Conservation (phyloP, 2,329 filamentous ascomycete species). For the Aspergillus sp. region DNA sequence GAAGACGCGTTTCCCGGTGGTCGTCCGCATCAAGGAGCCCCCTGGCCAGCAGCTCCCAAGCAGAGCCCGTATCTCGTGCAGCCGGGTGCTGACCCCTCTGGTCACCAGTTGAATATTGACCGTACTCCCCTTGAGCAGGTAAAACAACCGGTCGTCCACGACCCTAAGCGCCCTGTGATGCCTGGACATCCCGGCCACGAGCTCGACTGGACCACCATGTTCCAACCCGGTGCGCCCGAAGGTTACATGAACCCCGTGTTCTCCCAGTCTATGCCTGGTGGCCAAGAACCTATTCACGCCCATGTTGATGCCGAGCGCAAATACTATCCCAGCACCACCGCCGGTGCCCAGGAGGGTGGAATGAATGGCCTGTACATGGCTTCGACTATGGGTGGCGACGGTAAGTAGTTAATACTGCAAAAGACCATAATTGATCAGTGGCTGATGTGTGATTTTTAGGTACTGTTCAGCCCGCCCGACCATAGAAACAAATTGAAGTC, state of each 20-base stretch:
- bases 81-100: slow-evolving; percentile 40
- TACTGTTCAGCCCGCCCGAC: slow-evolving; percentile 57
- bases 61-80: slow-evolving; percentile 46
- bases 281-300: slow-evolving; percentile 68
- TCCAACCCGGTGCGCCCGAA: slow-evolving; percentile 69
- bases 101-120: slow-evolving; percentile 46
- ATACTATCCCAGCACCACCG: slow-evolving; percentile 51
- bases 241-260: slow-evolving; percentile 63
- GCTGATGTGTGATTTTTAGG: slow-evolving; percentile 35
- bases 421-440: not conserved
- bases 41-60: slow-evolving; percentile 47
- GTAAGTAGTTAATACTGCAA: slow-evolving; percentile 28
- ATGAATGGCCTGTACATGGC: slow-evolving; percentile 50
- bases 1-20: slow-evolving; percentile 37
- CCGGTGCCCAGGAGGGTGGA: slow-evolving; percentile 42
- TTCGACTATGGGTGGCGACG: slow-evolving; percentile 49
- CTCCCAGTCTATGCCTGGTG: slow-evolving; percentile 66
- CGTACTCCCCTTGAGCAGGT: slow-evolving; percentile 44
- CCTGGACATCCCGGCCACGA: slow-evolving; percentile 59
- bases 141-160: slow-evolving; percentile 40
- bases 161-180: slow-evolving; percentile 56
- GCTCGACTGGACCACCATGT: slow-evolving; percentile 76
- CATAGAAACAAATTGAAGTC: slow-evolving; percentile 37
- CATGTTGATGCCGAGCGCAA: slow-evolving; percentile 58
- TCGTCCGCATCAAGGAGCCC: slow-evolving; percentile 39